Conservation (phyloP, 1,284 basidiomycete genomes). For the Flammula alnicola region DNA sequence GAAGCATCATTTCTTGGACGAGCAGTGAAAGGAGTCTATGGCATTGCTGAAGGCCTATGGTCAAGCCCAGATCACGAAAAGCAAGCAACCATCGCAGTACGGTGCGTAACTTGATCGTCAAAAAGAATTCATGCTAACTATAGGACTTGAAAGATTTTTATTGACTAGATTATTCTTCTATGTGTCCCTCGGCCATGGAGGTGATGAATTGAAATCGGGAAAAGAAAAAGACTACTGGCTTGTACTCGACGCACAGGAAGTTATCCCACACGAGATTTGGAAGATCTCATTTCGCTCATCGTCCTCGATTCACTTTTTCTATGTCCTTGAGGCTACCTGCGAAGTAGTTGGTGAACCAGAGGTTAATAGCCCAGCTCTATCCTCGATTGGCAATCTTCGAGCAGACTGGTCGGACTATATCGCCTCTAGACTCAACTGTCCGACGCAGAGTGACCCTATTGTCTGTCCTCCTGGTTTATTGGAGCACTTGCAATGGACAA, state of each 20-base stretch:
- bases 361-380: background rate
- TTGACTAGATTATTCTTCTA: conserved; percentile 66
- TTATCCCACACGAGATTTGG: conserved; percentile 66
- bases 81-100: conserved; percentile 58
- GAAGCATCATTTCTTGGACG: conserved; percentile 52
- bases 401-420: conserved; percentile 71
- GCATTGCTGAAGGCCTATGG: conserved; percentile 58
- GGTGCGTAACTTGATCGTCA: conserved; percentile 42
- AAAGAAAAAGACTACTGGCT: conserved; percentile 40
- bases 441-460: background rate
- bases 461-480: conserved; percentile 10
- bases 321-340: conserved; percentile 69
- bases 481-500: conserved; percentile 52
- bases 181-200: conserved; percentile 50
- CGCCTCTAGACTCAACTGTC: conserved; percentile 23
- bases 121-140: background rate
- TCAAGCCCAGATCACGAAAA: conserved; percentile 58
- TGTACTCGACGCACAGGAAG: conserved; percentile 47
- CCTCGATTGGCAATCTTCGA: conserved; percentile 39
- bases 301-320: conserved; percentile 39
- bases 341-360: conserved; percentile 61
- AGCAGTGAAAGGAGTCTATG: conserved; percentile 34
- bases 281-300: conserved; percentile 43
- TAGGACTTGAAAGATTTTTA: conserved; percentile 51
- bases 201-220: conserved; percentile 25